Evolutionary conservation across 1,284 basidiomycete genomes (phyloP).

Genomic region (Heliocybe sulcata): DNA sequence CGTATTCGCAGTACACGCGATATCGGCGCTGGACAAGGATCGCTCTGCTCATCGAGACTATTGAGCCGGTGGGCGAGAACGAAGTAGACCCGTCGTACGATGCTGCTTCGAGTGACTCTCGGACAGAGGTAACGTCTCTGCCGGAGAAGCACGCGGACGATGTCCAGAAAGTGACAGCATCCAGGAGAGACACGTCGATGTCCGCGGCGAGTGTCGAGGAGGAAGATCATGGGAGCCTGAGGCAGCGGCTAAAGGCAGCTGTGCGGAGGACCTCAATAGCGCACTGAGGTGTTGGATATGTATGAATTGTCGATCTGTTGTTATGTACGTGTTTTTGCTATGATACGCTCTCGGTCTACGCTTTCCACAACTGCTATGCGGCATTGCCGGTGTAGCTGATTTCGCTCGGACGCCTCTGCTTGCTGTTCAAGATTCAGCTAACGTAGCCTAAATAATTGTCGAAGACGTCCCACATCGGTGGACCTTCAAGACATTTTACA

Average conservation of each 20-base stretch:
- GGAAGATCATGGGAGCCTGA: not conserved
- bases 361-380: not conserved
- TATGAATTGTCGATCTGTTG: not conserved
- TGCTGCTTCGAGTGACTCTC: not conserved
- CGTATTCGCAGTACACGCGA: conserved; percentile 61
- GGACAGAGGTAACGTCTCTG: not conserved
- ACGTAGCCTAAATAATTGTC: no score
- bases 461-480: no score
- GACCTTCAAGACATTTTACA: no score
- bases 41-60: conserved; percentile 68
- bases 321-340: not conserved
- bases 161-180: not conserved
- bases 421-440: no score
- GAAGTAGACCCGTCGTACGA: not conserved
- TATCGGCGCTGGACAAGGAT: conserved; percentile 80
- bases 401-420: no score
- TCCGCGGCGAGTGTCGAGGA: not conserved
- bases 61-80: conserved; percentile 42
- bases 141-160: not conserved
- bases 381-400: not conserved
- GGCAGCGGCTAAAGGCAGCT: not conserved
- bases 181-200: not conserved
- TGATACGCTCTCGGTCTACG: not conserved
- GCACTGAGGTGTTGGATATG: not conserved
- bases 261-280: not conserved